A percentile compares a stretch with the other conserved stretches of the same genome.
These are phyloP conservation scores for Lenwebbia sp. DNA, from an alignment of 345 rosid species.

Conservation along the genomic window DNA sequence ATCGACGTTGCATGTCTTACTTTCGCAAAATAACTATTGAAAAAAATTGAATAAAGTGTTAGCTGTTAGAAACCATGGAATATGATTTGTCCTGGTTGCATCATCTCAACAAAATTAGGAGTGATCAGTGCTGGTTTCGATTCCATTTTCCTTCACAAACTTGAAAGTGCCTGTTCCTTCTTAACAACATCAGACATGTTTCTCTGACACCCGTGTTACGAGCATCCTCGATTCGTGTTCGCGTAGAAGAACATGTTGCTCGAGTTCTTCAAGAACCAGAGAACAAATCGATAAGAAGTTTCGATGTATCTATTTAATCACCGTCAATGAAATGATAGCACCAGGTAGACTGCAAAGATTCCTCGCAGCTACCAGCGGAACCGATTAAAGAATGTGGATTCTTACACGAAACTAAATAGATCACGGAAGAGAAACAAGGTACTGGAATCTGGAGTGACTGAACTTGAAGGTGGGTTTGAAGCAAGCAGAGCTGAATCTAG, in stretches of 20 bases:
- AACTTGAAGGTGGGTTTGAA: background rate
- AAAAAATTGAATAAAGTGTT: fast-evolving
- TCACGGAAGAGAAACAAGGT: background rate
- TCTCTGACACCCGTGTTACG: background rate
- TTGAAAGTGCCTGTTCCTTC: background rate
- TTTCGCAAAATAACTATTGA: fast-evolving
- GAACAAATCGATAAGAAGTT: background rate
- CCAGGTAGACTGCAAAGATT: background rate
- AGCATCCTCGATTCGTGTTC: background rate
- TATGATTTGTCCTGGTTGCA: background rate
- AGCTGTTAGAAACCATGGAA: no score
- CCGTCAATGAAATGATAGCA: background rate
- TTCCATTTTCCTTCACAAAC: background rate
- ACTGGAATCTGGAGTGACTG: background rate
- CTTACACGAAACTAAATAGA: background rate
- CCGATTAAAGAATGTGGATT: background rate
- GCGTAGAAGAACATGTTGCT: background rate
- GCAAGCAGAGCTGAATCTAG: background rate
- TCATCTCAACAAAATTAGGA: background rate
- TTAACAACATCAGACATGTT: background rate
- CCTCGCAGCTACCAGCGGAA: background rate
- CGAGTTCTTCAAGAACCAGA: background rate
- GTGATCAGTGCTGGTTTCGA: background rate
- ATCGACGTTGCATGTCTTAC: background rate
- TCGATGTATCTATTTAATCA: background rate